phyloP scores from a whole-genome alignment of 495 filamentous ascomycete species.

The Rostrohypoxylon terebratum region DNA sequence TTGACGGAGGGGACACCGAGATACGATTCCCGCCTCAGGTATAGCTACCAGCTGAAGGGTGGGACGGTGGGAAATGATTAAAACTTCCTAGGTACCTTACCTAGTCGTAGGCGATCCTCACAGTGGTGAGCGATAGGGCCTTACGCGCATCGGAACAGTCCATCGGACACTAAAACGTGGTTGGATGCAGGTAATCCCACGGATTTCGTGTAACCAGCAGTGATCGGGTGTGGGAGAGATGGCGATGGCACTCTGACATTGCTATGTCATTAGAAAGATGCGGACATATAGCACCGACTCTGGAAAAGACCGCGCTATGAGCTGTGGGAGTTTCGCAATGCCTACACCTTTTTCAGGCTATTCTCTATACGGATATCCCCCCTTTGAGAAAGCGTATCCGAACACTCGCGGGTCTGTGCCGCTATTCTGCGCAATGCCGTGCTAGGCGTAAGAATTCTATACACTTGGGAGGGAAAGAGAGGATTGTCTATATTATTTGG shows the following conservation, averaged over 20 bases:
- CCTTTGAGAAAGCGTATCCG: slow-evolving; percentile 23
- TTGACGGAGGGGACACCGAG: neutral
- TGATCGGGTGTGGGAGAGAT: slow-evolving; percentile 19
- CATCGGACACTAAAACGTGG: slow-evolving; percentile 22
- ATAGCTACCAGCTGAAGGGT: slow-evolving; percentile 4
- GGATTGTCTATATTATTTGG: slow-evolving; percentile 17
- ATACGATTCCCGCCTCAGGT: neutral
- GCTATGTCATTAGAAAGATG: slow-evolving; percentile 8
- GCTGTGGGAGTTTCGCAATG: slow-evolving; percentile 7
- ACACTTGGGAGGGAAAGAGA: slow-evolving; percentile 8
- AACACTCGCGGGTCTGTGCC: neutral
- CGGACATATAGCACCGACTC: slow-evolving; percentile 28
- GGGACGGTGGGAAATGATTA: slow-evolving; percentile 7
- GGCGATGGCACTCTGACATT: slow-evolving; percentile 15
- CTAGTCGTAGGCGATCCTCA: neutral
- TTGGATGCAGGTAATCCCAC: slow-evolving; percentile 22
- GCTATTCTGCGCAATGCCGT: slow-evolving; percentile 9
- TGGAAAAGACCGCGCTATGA: slow-evolving; percentile 9
- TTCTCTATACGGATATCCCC: slow-evolving; percentile 28
- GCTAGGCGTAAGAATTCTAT: slow-evolving; percentile 13
- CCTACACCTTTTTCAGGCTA: slow-evolving; percentile 38
- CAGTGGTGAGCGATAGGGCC: slow-evolving; percentile 1
- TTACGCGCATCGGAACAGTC: slow-evolving; percentile 2
- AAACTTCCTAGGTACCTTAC: neutral
- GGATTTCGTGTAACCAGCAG: slow-evolving; percentile 27